These are phyloP conservation scores for Somion occarium DNA, from an alignment of 1,284 basidiomycete species.

Conservation along the genomic window DNA sequence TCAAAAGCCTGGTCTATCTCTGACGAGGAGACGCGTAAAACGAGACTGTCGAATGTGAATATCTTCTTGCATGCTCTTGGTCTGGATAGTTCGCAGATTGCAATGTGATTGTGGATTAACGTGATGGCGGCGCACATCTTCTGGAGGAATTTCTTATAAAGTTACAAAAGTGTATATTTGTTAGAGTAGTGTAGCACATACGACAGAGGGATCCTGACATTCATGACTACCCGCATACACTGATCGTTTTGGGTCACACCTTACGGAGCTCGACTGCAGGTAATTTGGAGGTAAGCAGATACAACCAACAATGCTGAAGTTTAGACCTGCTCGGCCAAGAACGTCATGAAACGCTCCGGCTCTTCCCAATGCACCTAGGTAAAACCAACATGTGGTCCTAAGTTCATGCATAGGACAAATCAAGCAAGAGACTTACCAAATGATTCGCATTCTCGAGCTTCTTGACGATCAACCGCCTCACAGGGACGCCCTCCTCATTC, in stretches of 20 bases:
- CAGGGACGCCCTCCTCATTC: not conserved
- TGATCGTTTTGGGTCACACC: no score
- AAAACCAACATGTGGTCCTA: no score
- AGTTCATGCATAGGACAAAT: no score
- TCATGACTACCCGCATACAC: no score
- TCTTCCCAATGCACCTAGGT: not conserved
- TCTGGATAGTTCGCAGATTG: slow-evolving; percentile 79
- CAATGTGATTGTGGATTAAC: slow-evolving; percentile 50
- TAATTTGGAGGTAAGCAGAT: no score
- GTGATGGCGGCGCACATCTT: no score
- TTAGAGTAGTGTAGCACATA: not conserved
- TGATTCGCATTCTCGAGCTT: not conserved
- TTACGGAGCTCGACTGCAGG: no score
- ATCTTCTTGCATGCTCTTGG: slow-evolving; percentile 82
- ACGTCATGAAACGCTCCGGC: not conserved
- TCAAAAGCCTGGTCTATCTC: slow-evolving; percentile 63
- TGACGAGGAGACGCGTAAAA: slow-evolving; percentile 63
- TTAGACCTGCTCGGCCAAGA: not conserved
- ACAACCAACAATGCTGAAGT: no score
- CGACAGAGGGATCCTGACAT: no score
- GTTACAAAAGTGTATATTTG: not conserved
- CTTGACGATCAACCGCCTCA: not conserved
- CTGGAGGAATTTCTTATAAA: no score
- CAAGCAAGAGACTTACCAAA: not conserved
- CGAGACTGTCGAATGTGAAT: slow-evolving; percentile 79